Conservation (phyloP, 495 filamentous ascomycete species). For the Corynascus novoguineensis region DNA sequence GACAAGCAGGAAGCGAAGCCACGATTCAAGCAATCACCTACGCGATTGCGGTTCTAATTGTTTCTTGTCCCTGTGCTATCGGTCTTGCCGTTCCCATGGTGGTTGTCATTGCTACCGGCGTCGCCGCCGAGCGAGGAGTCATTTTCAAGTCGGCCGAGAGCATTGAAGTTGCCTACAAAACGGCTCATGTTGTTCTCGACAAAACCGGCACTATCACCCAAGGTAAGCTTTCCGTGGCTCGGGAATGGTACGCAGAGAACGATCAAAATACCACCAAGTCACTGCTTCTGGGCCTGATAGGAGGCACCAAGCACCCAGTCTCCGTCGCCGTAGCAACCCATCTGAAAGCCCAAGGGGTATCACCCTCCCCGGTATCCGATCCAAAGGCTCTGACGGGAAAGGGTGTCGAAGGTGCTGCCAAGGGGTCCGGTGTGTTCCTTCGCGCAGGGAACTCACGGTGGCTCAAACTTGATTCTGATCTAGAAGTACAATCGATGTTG, state of each 20-base stretch:
- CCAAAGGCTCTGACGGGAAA: not conserved
- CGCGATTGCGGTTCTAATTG: not conserved
- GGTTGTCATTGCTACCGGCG: not conserved
- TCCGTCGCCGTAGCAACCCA: not conserved
- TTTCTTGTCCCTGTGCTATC: constrained; percentile 2
- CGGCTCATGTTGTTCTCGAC: not conserved
- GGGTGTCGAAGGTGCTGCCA: not conserved
- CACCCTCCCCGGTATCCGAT: not conserved
- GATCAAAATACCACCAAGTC: not conserved
- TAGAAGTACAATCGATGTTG: not conserved
- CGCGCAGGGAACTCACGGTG: not conserved
- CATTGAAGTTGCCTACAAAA: not conserved
- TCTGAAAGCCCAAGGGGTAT: not conserved
- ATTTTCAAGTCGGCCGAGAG: constrained; percentile 5
- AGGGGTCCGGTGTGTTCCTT: not conserved
- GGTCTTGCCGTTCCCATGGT: constrained; percentile 4
- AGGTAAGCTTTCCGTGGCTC: not conserved
- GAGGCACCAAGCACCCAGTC: not conserved
- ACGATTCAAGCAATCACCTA: constrained; percentile 4
- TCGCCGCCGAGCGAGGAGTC: constrained; percentile 1
- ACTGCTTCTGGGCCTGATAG: not conserved
- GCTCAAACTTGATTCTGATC: not conserved
- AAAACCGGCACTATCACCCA: not conserved
- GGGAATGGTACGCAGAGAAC: not conserved
- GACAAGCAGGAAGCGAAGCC: not conserved